phyloP scores from a whole-genome alignment of 2,329 filamentous ascomycete species.

The Phaeophleospora eucalypticola region DNA sequence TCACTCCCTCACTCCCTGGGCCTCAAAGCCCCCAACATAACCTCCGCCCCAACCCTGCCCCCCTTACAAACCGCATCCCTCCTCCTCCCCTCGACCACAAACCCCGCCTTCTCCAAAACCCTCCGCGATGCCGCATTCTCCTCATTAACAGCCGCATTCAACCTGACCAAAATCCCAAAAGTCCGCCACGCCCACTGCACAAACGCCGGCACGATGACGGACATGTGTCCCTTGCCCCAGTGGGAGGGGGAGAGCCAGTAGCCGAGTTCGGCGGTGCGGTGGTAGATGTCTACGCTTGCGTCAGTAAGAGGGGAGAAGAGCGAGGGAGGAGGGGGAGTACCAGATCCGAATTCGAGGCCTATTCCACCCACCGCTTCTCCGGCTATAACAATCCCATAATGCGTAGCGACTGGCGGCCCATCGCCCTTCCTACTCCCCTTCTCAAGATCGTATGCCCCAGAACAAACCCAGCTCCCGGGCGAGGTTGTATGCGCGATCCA shows the following conservation, averaged over 20 bases:
- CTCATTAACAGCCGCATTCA: slow-evolving; percentile 31
- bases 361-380: slow-evolving; percentile 35
- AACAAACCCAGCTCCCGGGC: slow-evolving; percentile 9
- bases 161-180: slow-evolving; percentile 26
- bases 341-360: slow-evolving; percentile 33
- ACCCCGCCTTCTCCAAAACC: slow-evolving; percentile 38
- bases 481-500: slow-evolving; percentile 35
- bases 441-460: slow-evolving; percentile 20
- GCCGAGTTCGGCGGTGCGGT: slow-evolving; percentile 39
- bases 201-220: slow-evolving; percentile 33
- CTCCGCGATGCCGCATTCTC: slow-evolving; percentile 35
- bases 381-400: slow-evolving; percentile 25
- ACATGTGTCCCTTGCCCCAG: slow-evolving; percentile 34
- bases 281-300: slow-evolving; percentile 29
- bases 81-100: slow-evolving; percentile 34
- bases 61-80: slow-evolving; percentile 35
- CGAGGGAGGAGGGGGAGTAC: too few species aligned
- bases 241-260: slow-evolving; percentile 39
- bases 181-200: slow-evolving; percentile 35
- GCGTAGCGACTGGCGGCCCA: slow-evolving; percentile 17
- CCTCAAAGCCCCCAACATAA: slow-evolving; percentile 36
- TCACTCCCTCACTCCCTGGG: too few species aligned
- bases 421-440: slow-evolving; percentile 12
- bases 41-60: slow-evolving; percentile 31
- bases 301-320: neutral